Evolutionary conservation across 345 rosid species (phyloP), one percentile per base, ranked within the genome.

Genomic region (Boechera divaricarpa): DNA sequence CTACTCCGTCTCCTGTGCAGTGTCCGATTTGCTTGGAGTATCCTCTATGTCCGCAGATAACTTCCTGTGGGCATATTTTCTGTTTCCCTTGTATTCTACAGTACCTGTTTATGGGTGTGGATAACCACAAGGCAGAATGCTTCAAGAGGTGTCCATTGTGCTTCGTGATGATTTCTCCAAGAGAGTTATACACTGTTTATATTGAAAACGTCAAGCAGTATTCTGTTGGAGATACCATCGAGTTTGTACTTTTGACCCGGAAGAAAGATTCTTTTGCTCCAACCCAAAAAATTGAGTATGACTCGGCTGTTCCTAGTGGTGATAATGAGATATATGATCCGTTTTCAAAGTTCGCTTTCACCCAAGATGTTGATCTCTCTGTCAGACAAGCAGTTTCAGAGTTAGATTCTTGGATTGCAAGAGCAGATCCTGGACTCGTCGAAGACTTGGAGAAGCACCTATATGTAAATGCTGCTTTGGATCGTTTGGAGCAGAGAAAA

Each of bases 61-160:
- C 99, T 62, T 85, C 94, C 0, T 95, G 99, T 62, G 99, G 99
- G n/a, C 99, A 92, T 72, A 87, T 95, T 5, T 94, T 90, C 85
- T 95, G 99, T 82, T 92, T 95, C 80, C 98, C 98, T 0, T 95
- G 99, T 77, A 80, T 95, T 70, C 85, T 95, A 32, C 91, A 76
- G 63, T 95, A 95, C 67, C 78, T 95, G 82, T 78, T 85, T 67
- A 90, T 87, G 79, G 99, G 89, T 28, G 83, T 84, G 79, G 94
- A 87, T 73, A 85, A 87, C 72, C 86, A 89, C 60, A 86, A 82
- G 81, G 85, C 82, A 0, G 91, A 94, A 7, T 80, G 88, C 79
- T 76, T 81, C 73, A 91, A 87, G 83, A 87, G 97, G 78, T 92
- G 98, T 81, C 99, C 98, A 42, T 75, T 92, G 77, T 95, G 99